Base-by-base conservation (phyloP, 177 flowering plant species). In the Tripterygium wilfordii region DNA sequence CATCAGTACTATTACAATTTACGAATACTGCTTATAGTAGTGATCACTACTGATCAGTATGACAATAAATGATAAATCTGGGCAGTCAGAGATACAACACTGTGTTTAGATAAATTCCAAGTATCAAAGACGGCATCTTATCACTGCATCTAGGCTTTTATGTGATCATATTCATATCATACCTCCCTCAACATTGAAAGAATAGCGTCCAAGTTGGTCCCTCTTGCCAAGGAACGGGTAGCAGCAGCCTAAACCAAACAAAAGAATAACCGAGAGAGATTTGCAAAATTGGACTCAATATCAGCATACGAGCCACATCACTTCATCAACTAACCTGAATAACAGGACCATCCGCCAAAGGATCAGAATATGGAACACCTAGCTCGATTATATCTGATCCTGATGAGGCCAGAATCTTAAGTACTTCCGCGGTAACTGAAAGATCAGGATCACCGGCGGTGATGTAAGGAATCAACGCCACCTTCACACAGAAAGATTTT, bases 361-460 rank as follows among this genome's bases (percentile, higher is more conserved):
- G 95, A 64, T 92, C 96, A 47, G 96, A 92, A 46, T 85, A 88
- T 2, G 96, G 96, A n/a, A 92, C 69, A 48, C 96, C 96, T 24
- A 92, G 53, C 59, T 91, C 98, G 37, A 88, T 91, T 30, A 91
- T 83, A 61, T 85, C 90, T 18, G 88, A 73, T 18, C 98, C 96
- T 39, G 87, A 80, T 8, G 76, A 53, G 48, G 85, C 95, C 50
- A 88, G 87, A 60, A 92, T 65, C 68, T 88, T 91, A 57, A 91
- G 40, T 33, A 91, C 98, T 69, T 78, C 72, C 19, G 85, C 88
- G 10, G 98, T 88, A 31, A 88, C 82, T 36, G 83, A 63, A 54
- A 90, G 82, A 59, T 91, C 91, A 47, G 98, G 98, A 72, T 91
- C 98, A 20, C 96, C 96, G 30, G 96, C 96, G 1, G 91, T 83